Base-by-base conservation (phyloP, 106 monocot genomes). In the Ottelia alismoides region DNA sequence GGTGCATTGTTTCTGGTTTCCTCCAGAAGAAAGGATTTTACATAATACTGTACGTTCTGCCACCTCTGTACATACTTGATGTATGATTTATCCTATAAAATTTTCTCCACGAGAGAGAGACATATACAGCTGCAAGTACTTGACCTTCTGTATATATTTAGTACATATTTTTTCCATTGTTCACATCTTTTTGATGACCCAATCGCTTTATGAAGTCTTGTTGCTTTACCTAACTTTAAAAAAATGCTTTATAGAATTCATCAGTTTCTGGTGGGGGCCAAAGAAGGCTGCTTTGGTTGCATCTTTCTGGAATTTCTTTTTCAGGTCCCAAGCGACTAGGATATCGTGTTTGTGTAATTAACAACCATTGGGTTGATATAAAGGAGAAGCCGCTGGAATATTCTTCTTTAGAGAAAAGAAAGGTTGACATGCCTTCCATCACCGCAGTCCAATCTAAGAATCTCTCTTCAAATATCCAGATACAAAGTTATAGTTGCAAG, bases 1-100 rank as follows among this genome's bases (percentile, higher is more conserved):
- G 94, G 94, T 88, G 94, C 53, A 64, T 96, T 28, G 51, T 76
- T 27, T 73, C 84, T 51, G 88, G 88, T 17, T 74, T 82, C 60
- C 73, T 96, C 55, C 81, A 88, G 55, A 65, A 49, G 43, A 96
- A 76, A 71, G 76, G 78, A 30, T 70, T 96, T 27, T 96, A 73
- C 57, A 20, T 85, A 45, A 85, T 80, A 61, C 51, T 91, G 22
- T 91, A 91, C 55, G 45, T 51, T 28, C 28, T 2, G 27, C 31
- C 40, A 31, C 22, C 51, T 6, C 40, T 43, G 16, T 43, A 43
- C 40, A 43, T 43, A 43, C 16, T n/a, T n/a, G n/a, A n/a, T n/a
- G n/a, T n/a, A n/a, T n/a, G n/a, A n/a, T n/a, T n/a, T n/a, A n/a
- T n/a, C n/a, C n/a, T n/a, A n/a, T n/a, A n/a, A n/a, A n/a, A n/a